Conservation (phyloP, 1,139 yeast species). For the Pichia inconspicua region DNA sequence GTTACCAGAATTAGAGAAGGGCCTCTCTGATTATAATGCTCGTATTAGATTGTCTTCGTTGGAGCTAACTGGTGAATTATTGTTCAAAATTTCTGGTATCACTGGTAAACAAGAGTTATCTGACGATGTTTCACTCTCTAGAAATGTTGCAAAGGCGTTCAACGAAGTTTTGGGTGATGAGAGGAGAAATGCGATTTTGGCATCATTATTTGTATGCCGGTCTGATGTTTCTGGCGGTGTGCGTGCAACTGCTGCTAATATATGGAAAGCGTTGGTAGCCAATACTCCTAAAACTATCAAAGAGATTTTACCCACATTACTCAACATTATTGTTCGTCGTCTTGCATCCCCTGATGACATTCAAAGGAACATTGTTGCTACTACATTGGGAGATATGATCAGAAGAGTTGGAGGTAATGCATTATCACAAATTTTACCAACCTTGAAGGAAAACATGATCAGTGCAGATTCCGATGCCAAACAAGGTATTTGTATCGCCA, state of each 20-base stretch:
- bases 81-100: conserved; percentile 92
- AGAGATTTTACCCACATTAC: conserved; percentile 81
- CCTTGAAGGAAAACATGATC: conserved; percentile 60
- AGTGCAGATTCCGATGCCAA: conserved; percentile 70
- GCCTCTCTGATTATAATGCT: conserved; percentile 73
- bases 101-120: conserved; percentile 57
- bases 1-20: conserved; percentile 88
- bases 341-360: conserved; percentile 74
- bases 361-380: conserved; percentile 85
- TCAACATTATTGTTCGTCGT: conserved; percentile 70
- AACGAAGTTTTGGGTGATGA: conserved; percentile 77
- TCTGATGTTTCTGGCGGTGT: conserved; percentile 86
- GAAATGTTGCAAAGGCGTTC: conserved; percentile 60
- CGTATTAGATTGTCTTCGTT: conserved; percentile 91
- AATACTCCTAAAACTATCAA: conserved; percentile 95
- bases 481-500: conserved; percentile 94
- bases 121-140: conserved; percentile 52
- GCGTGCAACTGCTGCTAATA: conserved; percentile 85
- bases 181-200: conserved; percentile 79
- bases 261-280: conserved; percentile 95
- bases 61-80: conserved; percentile 92
- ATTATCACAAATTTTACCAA: conserved; percentile 75
- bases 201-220: conserved; percentile 85
- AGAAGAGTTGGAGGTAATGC: conserved; percentile 93
- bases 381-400: conserved; percentile 89